These are phyloP conservation scores for Porcisia deanei DNA, from an alignment of 208 protist genomes.

Conservation along the genomic window DNA sequence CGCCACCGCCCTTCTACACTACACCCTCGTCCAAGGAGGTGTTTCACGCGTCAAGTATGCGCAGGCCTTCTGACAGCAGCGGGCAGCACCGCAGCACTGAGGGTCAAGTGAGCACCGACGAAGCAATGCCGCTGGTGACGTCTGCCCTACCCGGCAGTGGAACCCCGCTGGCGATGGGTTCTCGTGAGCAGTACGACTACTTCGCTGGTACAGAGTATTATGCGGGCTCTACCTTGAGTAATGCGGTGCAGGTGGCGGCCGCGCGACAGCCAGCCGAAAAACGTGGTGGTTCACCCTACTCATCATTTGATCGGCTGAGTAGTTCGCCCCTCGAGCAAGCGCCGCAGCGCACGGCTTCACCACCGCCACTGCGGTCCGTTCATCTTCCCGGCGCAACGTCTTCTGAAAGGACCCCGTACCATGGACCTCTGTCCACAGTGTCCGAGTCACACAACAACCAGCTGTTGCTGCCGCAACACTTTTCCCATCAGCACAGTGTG, in stretches of 20 bases:
- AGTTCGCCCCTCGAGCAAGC: constrained; percentile 3
- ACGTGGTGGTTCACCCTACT: neutral
- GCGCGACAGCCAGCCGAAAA: neutral
- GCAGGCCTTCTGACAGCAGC: neutral
- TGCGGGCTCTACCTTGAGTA: constrained; percentile 7
- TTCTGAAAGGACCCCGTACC: neutral
- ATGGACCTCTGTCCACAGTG: neutral
- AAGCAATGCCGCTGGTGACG: neutral
- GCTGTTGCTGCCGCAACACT: neutral
- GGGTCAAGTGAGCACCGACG: neutral
- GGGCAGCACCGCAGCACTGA: constrained; percentile 3
- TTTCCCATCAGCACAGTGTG: neutral
- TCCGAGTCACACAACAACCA: neutral
- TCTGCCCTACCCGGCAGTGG: neutral
- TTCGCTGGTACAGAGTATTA: constrained; percentile 24
- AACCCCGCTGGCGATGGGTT: neutral
- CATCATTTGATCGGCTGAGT: neutral
- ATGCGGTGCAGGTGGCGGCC: constrained; percentile 1
- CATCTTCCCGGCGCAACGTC: neutral
- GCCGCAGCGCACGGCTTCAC: neutral
- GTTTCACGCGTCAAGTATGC: constrained; percentile 1
- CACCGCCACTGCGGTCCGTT: neutral
- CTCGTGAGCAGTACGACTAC: constrained; percentile 24
- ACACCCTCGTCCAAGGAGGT: neutral
- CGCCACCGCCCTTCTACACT: constrained; percentile 13